These are phyloP conservation scores for Apiosordaria backusii DNA, from an alignment of 495 filamentous ascomycete genomes.

Conservation along the genomic window DNA sequence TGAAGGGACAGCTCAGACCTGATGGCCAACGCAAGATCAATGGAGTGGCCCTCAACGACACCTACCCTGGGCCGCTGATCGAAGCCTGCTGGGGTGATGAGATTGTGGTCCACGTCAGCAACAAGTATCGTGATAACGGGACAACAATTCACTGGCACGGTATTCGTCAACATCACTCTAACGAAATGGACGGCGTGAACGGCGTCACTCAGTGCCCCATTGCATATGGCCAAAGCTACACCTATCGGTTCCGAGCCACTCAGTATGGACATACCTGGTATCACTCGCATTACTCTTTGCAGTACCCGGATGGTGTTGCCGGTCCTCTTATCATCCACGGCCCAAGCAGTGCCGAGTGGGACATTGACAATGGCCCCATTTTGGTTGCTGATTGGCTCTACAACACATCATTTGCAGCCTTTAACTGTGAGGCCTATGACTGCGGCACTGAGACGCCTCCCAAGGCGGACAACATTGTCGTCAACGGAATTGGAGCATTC, in stretches of 20 bases:
- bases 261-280: conserved; percentile 58
- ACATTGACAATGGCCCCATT: conserved; percentile 34
- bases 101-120: conserved; percentile 51
- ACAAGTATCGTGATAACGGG: conserved; percentile 32
- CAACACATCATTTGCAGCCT: conserved; percentile 24
- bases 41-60: conserved; percentile 21
- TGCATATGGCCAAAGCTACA: conserved; percentile 42
- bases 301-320: conserved; percentile 46
- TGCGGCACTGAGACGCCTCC: conserved; percentile 38
- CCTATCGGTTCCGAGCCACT: conserved; percentile 50
- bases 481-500: conserved; percentile 36
- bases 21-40: conserved; percentile 14
- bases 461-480: conserved; percentile 24
- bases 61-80: conserved; percentile 51
- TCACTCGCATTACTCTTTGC: conserved; percentile 53
- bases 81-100: conserved; percentile 57
- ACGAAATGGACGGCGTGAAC: conserved; percentile 45
- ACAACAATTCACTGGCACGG: conserved; percentile 42
- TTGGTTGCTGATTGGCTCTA: conserved; percentile 35
- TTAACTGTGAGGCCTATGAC: conserved; percentile 39
- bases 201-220: conserved; percentile 50
- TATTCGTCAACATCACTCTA: conserved; percentile 32
- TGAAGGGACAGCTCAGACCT: conserved; percentile 1
- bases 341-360: conserved; percentile 39
- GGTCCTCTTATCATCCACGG: conserved; percentile 47